Conservation (phyloP, 2,329 filamentous ascomycete species). For the Cyanodermella asteris region DNA sequence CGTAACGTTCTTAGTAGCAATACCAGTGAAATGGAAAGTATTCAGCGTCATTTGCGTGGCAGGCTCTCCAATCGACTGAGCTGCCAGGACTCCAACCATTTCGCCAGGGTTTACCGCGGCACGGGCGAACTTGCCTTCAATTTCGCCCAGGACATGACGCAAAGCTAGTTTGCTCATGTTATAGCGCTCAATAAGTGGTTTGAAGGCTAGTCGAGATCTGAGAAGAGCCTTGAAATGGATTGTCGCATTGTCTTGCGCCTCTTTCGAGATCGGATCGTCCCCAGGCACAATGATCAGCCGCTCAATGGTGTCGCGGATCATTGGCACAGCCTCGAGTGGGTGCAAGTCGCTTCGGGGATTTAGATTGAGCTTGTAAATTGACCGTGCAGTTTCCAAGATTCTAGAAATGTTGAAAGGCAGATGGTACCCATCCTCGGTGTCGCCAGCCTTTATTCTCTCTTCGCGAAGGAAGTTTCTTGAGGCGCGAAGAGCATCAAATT, state of each 20-base stretch:
- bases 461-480: conserved; percentile 55
- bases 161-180: conserved; percentile 79
- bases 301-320: conserved; percentile 51
- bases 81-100: conserved; percentile 95
- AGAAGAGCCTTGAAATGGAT: conserved; percentile 81
- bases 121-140: conserved; percentile 72
- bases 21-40: conserved; percentile 99
- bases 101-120: conserved; percentile 80
- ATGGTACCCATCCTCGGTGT: conserved; percentile 71
- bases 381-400: conserved; percentile 75
- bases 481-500: conserved; percentile 57
- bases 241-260: conserved; percentile 76
- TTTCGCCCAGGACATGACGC: conserved; percentile 73
- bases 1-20: conserved; percentile 98
- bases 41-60: conserved; percentile 99
- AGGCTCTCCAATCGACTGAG: conserved; percentile 95
- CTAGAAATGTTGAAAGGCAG: conserved; percentile 79
- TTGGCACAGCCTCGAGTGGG: conserved; percentile 66
- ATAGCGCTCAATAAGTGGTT: conserved; percentile 69
- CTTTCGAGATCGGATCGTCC: conserved; percentile 54
- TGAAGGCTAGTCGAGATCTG: conserved; percentile 76
- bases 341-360: conserved; percentile 72
- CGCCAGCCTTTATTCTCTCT: conserved; percentile 52
- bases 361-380: conserved; percentile 76
- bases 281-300: conserved; percentile 73